These are phyloP conservation scores for Dothistroma septosporum DNA, from an alignment of 2,329 filamentous ascomycete genomes.

Conservation along the genomic window DNA sequence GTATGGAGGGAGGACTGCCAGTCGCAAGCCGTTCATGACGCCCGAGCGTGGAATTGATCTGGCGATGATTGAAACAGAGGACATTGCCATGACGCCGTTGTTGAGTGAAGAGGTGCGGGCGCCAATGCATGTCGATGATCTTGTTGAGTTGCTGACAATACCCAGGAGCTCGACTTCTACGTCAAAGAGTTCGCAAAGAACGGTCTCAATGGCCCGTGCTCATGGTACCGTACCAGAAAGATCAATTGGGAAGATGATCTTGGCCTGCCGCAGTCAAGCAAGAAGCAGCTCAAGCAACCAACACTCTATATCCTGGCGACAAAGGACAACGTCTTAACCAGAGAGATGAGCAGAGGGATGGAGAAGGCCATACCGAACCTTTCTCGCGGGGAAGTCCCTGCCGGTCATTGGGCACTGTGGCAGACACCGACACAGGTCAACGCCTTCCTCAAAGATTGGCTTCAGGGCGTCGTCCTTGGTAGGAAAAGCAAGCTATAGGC, in stretches of 20 bases:
- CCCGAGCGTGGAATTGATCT: slow-evolving; percentile 60
- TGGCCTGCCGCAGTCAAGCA: slow-evolving; percentile 21
- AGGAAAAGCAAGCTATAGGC: slow-evolving; percentile 44
- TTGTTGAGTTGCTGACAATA: background rate
- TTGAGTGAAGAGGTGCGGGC: slow-evolving; percentile 55
- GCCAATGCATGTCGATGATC: background rate
- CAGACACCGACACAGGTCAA: slow-evolving; percentile 71
- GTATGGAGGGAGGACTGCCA: slow-evolving; percentile 61
- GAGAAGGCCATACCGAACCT: slow-evolving; percentile 61
- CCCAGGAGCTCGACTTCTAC: slow-evolving; percentile 71
- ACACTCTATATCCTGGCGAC: slow-evolving; percentile 71
- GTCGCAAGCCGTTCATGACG: slow-evolving; percentile 56
- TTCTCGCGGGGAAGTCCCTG: slow-evolving; percentile 61
- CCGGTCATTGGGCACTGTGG: slow-evolving; percentile 78
- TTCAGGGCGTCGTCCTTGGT: slow-evolving; percentile 54
- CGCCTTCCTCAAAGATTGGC: slow-evolving; percentile 61
- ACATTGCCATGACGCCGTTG: slow-evolving; percentile 55
- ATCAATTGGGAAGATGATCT: slow-evolving; percentile 75
- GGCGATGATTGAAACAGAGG: slow-evolving; percentile 45
- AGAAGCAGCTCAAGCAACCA: slow-evolving; percentile 41
- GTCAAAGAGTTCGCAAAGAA: slow-evolving; percentile 64
- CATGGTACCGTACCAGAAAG: slow-evolving; percentile 65
- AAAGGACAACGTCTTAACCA: slow-evolving; percentile 67
- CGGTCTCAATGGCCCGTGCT: slow-evolving; percentile 70
- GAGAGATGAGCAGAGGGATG: slow-evolving; percentile 69